Evolutionary conservation across 164 flowering plant species (phyloP).

Genomic region (Aristolochia californica): DNA sequence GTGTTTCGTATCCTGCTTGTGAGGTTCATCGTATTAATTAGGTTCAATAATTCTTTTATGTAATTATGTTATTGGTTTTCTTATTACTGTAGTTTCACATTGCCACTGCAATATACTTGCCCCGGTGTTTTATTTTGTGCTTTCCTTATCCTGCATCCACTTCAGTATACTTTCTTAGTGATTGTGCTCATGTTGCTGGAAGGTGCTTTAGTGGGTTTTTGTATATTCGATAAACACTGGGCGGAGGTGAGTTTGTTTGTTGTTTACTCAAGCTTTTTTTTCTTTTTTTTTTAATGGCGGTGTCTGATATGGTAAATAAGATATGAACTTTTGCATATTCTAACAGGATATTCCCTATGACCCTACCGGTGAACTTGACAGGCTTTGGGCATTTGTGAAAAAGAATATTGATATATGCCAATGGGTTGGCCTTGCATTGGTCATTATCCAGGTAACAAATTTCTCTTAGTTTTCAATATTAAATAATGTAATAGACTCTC

Average conservation of each 20-base stretch:
- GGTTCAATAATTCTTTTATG: not conserved
- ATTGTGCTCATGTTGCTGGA: constrained; percentile 43
- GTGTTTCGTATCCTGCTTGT: constrained; percentile 69
- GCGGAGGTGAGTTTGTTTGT: constrained; percentile 35
- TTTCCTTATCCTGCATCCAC: constrained; percentile 22
- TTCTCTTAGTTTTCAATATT: not conserved
- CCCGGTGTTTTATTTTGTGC: not conserved
- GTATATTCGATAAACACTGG: constrained; percentile 62
- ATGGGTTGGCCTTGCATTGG: constrained; percentile 60
- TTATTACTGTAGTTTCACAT: not conserved
- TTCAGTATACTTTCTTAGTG: constrained; percentile 45
- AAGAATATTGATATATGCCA: constrained; percentile 45
- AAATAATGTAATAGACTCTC: not conserved
- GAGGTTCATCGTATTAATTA: not conserved
- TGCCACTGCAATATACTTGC: not conserved
- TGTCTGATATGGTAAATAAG: not conserved
- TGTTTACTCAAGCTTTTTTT: not conserved
- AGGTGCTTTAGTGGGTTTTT: constrained; percentile 50
- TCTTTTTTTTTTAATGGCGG: not conserved
- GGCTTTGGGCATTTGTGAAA: constrained; percentile 39
- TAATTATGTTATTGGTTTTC: not conserved
- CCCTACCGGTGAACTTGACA: constrained; percentile 72
- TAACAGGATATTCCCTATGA: constrained; percentile 69
- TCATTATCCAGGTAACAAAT: constrained; percentile 48
- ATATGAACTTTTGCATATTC: not conserved